Conservation (phyloP, 345 rosid species). For the Rhodamnia argentea region DNA sequence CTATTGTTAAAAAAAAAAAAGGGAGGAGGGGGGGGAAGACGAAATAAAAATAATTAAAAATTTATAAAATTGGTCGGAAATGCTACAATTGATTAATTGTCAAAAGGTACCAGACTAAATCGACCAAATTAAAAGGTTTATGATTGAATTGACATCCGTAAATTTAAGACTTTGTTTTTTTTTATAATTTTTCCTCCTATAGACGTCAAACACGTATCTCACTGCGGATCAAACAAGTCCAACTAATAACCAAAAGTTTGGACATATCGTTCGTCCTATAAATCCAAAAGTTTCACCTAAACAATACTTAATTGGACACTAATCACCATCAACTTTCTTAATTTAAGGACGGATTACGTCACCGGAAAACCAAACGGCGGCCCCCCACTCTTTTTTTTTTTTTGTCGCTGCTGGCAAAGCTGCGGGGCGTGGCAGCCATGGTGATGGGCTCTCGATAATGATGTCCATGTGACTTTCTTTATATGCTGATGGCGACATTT, state of each 20-base stretch:
- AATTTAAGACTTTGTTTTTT: rapidly evolving
- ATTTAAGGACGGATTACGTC: not conserved
- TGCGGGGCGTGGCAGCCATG: not conserved
- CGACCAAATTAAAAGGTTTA: rapidly evolving
- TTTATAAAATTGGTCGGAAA: not conserved
- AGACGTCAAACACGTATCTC: not conserved
- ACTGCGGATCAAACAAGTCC: not conserved
- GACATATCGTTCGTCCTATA: not conserved
- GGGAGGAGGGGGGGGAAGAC: not conserved
- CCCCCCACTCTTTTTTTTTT: not conserved
- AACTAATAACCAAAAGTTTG: not conserved
- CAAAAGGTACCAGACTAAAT: not conserved
- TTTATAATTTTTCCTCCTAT: not conserved
- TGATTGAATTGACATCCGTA: rapidly evolving
- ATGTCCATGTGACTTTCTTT: not conserved
- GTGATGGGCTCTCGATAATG: not conserved
- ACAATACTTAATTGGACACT: not conserved
- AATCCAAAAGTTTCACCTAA: not conserved
- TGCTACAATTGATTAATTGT: rapidly evolving
- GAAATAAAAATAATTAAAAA: not conserved
- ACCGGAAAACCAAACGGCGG: not conserved
- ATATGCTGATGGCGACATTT: not conserved
- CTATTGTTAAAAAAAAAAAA: not conserved
- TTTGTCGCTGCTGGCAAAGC: not conserved
- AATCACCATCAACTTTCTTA: not conserved